Evolutionary conservation across 1,284 basidiomycete genomes (phyloP).

Genomic region (Cryptococcus maquisensis): DNA sequence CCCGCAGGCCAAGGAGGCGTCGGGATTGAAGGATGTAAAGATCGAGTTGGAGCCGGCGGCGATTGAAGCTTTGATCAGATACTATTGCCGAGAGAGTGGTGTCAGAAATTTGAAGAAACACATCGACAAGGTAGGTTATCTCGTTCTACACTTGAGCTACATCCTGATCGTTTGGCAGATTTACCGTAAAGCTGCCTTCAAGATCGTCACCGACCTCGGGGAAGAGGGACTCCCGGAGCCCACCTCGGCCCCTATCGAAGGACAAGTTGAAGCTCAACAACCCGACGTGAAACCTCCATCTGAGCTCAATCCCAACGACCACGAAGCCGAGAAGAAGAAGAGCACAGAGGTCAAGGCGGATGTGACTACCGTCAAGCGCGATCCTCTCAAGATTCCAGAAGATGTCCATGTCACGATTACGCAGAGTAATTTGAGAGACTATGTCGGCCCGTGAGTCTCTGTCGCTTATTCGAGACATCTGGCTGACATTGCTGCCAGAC

Average conservation of each 20-base stretch:
- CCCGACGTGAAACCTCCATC: slow-evolving; percentile 48
- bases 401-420: slow-evolving; percentile 76
- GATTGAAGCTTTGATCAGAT: slow-evolving; percentile 88
- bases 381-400: slow-evolving; percentile 77
- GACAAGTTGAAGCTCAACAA: slow-evolving; percentile 44
- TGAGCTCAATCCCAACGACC: slow-evolving; percentile 43
- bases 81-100: slow-evolving; percentile 95
- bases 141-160: not conserved
- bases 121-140: slow-evolving; percentile 73
- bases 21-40: slow-evolving; percentile 78
- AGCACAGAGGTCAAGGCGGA: slow-evolving; percentile 23
- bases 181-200: slow-evolving; percentile 92
- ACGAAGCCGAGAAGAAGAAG: slow-evolving; percentile 12
- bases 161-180: slow-evolving; percentile 59
- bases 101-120: slow-evolving; percentile 92
- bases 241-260: slow-evolving; percentile 11
- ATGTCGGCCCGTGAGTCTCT: slow-evolving; percentile 69
- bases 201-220: slow-evolving; percentile 86
- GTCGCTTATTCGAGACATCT: not conserved
- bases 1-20: slow-evolving; percentile 89
- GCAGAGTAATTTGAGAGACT: slow-evolving; percentile 85
- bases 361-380: slow-evolving; percentile 66
- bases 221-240: slow-evolving; percentile 79
- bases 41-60: slow-evolving; percentile 71
- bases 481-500: slow-evolving; percentile 35